Evolutionary conservation across 306 rosid genomes (phyloP), one percentile per base, ranked within the genome.

Genomic region (Acacia crassicarpa): DNA sequence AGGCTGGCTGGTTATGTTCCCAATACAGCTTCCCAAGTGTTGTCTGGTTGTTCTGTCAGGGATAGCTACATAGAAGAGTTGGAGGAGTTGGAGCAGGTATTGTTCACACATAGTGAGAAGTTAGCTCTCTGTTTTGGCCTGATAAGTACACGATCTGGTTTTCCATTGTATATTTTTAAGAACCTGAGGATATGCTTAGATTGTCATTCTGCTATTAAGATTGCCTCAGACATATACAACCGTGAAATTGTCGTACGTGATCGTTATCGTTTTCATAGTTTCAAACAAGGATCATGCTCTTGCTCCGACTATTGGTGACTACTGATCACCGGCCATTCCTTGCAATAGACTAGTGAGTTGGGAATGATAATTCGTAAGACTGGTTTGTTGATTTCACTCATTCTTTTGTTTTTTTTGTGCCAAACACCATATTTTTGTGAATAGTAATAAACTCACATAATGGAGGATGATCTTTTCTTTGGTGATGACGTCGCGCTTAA

Each of bases 91-190:
- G 97, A 91, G 67, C 94, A 90, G 81, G 89, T 87, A 35, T 41
- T 91, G 84, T 90, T 93, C 85, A 78, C 85, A 77, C 95, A 91
- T 70, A 89, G 95, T 86, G 97, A 93, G 87, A 93, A 93, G 83
- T 80, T 93, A 16, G 92, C 95, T 49, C 89, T 91, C 17, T 90
- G 92, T 87, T 91, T 90, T 86, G 97, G 95, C 68, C 91, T 93
- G 67, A 81, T 86, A 33, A 87, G 84, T 85, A 93, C 94, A 46
- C 30, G 81, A 80, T 40, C 79, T 6, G 85, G 94, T 77, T 86
- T 91, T 8, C 83, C 94, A 11, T 86, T 90, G 5, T 84, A 85
- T 41, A 85, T 90, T 78, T 93, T 91, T 87, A 93, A 93, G 88
- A 91, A 89, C 78, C 54, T 93, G 53, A 86, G 93, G 77, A 93